Evolutionary conservation across 306 rosid species (phyloP).

Genomic region (Gynostemma pentaphyllum): DNA sequence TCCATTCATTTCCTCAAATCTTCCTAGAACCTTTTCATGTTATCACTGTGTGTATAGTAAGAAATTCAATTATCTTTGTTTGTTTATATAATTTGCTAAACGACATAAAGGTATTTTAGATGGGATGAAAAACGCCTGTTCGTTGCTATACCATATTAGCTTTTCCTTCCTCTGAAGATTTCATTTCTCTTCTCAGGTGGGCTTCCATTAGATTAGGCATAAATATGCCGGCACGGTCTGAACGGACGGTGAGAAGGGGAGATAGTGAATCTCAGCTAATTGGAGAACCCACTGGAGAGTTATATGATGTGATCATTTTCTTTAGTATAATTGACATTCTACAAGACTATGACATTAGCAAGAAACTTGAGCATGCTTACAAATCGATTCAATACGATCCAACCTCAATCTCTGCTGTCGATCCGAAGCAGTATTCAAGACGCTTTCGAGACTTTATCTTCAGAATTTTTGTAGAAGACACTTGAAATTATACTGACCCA

Average conservation of each 20-base stretch:
- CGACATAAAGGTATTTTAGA: too few species aligned
- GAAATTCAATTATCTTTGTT: neutral
- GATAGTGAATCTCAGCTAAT: constrained; percentile 46
- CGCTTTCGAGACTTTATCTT: constrained; percentile 93
- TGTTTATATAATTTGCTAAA: neutral
- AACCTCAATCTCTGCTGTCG: constrained; percentile 84
- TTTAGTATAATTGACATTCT: constrained; percentile 89
- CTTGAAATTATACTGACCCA: constrained; percentile 31
- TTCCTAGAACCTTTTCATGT: neutral
- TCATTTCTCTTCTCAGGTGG: constrained; percentile 28
- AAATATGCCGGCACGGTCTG: constrained; percentile 76
- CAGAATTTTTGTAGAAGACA: constrained; percentile 81
- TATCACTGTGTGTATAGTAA: neutral
- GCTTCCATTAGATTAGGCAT: constrained; percentile 50
- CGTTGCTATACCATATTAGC: neutral
- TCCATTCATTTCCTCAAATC: neutral
- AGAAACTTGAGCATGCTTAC: constrained; percentile 94
- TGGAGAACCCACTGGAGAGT: constrained; percentile 78
- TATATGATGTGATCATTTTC: constrained; percentile 56
- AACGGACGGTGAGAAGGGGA: constrained; percentile 43
- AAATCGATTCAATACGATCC: constrained; percentile 81
- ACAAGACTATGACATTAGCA: constrained; percentile 91
- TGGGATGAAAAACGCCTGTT: neutral
- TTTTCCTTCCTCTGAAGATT: neutral
- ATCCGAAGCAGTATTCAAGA: constrained; percentile 85